A percentile compares a stretch with the other conserved stretches of the same genome.
These are phyloP conservation scores for Eimeria maxima DNA, from an alignment of 169 alveolate genomes.

Conservation along the genomic window DNA sequence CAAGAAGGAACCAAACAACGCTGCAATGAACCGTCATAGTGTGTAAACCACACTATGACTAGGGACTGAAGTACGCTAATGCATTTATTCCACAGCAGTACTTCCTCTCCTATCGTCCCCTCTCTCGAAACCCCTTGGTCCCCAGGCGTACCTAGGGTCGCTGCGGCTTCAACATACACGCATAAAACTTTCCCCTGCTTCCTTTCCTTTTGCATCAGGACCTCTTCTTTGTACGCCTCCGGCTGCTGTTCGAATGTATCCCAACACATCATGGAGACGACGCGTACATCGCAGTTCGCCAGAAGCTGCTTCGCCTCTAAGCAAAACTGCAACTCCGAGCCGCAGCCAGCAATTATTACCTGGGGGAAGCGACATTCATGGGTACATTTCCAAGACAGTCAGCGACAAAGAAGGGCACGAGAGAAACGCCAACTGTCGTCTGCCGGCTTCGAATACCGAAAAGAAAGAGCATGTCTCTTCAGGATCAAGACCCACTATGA, in stretches of 20 bases:
- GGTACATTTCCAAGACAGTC: not conserved
- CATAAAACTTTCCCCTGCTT: slow-evolving; percentile 63
- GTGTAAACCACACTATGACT: no score
- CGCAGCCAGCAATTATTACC: slow-evolving; percentile 87
- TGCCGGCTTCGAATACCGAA: not conserved
- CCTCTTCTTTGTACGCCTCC: slow-evolving; percentile 66
- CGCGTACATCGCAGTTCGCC: slow-evolving; percentile 85
- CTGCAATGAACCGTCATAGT: not conserved
- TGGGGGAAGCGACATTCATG: slow-evolving; percentile 23
- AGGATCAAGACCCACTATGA: not conserved
- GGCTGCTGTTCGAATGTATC: slow-evolving; percentile 88
- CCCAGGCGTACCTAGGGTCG: slow-evolving; percentile 62
- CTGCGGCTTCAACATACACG: slow-evolving; percentile 82
- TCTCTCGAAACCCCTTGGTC: not conserved
- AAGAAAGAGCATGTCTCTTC: not conserved
- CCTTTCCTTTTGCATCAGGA: slow-evolving; percentile 67
- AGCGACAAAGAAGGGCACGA: not conserved
- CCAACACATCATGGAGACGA: slow-evolving; percentile 92
- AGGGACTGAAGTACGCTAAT: no score
- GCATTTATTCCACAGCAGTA: no score
- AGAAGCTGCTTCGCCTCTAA: slow-evolving; percentile 87
- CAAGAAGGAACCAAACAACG: not conserved
- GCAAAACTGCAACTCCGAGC: slow-evolving; percentile 88
- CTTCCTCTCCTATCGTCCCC: not conserved
- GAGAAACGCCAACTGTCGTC: not conserved